These are phyloP conservation scores for Aureobasidium melanogenum DNA, from an alignment of 2,329 filamentous ascomycete genomes.

Conservation along the genomic window DNA sequence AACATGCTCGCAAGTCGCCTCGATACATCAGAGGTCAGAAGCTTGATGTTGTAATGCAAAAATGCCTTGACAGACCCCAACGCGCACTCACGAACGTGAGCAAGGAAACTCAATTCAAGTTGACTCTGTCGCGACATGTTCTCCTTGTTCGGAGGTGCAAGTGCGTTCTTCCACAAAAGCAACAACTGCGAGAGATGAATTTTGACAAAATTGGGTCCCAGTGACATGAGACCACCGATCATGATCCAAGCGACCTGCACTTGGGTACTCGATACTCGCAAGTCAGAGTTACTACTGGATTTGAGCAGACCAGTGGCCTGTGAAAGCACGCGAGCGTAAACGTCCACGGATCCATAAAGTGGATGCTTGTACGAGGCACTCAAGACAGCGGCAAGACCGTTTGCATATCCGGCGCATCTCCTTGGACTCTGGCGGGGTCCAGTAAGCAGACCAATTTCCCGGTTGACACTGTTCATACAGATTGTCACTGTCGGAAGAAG, in stretches of 20 bases:
- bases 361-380: constrained; percentile 84
- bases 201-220: constrained; percentile 97
- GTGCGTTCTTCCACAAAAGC: constrained; percentile 91
- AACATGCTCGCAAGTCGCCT: constrained; percentile 90
- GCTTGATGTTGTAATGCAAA: constrained; percentile 81
- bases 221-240: constrained; percentile 90
- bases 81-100: constrained; percentile 91
- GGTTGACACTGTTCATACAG: constrained; percentile 88
- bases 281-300: constrained; percentile 80
- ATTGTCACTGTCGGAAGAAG: constrained; percentile 84
- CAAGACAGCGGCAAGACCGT: constrained; percentile 81
- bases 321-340: constrained; percentile 82
- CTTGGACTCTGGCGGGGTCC: constrained; percentile 69
- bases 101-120: constrained; percentile 83
- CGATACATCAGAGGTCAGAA: constrained; percentile 88
- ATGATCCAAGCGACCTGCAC: constrained; percentile 97
- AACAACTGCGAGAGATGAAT: constrained; percentile 93
- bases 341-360: constrained; percentile 88
- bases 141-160: constrained; percentile 88
- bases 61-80: constrained; percentile 87
- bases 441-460: constrained; percentile 71
- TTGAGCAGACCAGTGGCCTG: constrained; percentile 90
- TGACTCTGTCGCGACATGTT: constrained; percentile 76
- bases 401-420: constrained; percentile 81
- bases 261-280: constrained; percentile 85